These are phyloP conservation scores for Nemania diffusa DNA, from an alignment of 2,329 filamentous ascomycete species.

Conservation along the genomic window DNA sequence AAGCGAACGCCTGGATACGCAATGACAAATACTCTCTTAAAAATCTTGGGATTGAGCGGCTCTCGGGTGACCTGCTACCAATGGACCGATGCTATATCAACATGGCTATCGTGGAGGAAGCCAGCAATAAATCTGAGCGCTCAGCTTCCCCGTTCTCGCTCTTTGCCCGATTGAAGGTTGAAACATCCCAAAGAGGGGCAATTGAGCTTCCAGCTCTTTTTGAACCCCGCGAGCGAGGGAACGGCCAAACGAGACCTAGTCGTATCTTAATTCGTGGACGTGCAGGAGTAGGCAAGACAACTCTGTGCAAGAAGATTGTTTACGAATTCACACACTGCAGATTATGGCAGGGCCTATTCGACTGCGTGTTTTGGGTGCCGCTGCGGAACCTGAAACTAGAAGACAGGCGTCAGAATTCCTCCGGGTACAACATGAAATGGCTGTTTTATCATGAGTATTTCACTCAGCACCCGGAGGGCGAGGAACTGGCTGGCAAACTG, in stretches of 20 bases:
- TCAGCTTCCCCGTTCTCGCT: conserved; percentile 8
- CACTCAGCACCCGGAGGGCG: neutral
- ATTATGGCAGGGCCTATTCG: conserved; percentile 16
- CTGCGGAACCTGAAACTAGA: conserved; percentile 14
- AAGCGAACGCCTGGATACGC: neutral
- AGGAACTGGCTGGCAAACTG: neutral
- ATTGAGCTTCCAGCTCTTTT: conserved; percentile 9
- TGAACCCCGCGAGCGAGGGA: neutral
- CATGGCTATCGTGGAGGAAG: conserved; percentile 12
- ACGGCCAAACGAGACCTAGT: neutral
- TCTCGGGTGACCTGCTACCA: conserved; percentile 5
- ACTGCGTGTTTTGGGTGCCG: conserved; percentile 21
- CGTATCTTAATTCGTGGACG: conserved; percentile 22
- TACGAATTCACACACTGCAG: conserved; percentile 20
- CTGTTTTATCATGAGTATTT: conserved; percentile 12
- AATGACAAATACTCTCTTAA: neutral
- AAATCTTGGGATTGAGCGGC: conserved; percentile 17
- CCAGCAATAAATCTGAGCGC: neutral
- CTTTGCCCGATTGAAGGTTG: neutral
- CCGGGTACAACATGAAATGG: neutral
- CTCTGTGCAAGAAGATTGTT: conserved; percentile 33
- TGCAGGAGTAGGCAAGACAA: conserved; percentile 28
- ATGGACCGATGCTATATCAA: conserved; percentile 32
- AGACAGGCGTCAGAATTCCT: neutral
- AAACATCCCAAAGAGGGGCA: neutral